Base-by-base conservation (phyloP, 2,329 filamentous ascomycete species). In the Ascosphaera pollenicola region DNA sequence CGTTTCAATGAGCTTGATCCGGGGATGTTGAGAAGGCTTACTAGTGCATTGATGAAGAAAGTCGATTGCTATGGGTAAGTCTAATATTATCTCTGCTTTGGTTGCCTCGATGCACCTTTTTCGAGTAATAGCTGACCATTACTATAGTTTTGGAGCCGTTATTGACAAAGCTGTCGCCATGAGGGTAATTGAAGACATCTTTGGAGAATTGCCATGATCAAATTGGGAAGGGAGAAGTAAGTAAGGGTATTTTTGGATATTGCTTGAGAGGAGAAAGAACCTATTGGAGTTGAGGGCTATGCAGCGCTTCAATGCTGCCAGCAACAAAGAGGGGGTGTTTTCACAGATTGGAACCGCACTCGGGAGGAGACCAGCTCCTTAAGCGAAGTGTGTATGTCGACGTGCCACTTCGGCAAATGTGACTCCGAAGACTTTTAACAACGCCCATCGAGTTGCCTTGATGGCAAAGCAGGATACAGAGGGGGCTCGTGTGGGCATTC, bases 61-160 rank as follows among this genome's bases (percentile, higher is more conserved):
- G 52, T 60, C 4, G 51, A 53, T 35, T 62, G 59, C 35, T 55
- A 58, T 39, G 58, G 58, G 57, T 57, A 46, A 39, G 53, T 49
- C 8, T 31, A 11, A 13, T 7, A 28, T 13, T 7, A 7, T 13
- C 7, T 7, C 7, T 28, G 24, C 13, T 13, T 7, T 28, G 7
- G 7, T 28, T 13, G 13, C 24, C 24, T 28, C 24, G 7, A 28
- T 28, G 7, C 24, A 10, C 7, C 18, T 13, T 17, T 37, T 17
- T 13, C 19, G 13, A 13, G 5, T 17, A n/a, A 26, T 35, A 31
- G 24, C 35, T 18, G 18, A 37, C 36, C 17, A 35, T 21, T 24
- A 5, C 8, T 30, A 28, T 28, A 50, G 48, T 36, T 50, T 50
- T 35, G 47, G 48, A n/a, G 48, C 47, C 34, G 43, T 49, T 31